Base-by-base conservation (phyloP, 176 grass and related monocot genomes). In the Aechmea fasciata region DNA sequence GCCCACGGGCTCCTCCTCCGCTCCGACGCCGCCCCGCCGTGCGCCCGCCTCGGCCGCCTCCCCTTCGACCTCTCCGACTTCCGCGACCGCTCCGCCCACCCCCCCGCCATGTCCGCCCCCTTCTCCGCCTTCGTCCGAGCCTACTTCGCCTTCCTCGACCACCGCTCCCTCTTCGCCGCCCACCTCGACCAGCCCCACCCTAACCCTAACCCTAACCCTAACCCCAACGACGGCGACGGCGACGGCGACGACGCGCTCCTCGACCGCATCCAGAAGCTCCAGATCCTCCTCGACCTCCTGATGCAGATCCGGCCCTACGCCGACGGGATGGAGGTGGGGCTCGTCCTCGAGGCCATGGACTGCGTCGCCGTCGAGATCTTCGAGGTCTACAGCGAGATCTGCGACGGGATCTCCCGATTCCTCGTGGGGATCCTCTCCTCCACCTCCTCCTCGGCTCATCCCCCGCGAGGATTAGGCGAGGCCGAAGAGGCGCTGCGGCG, bases 1-100 rank as follows among this genome's bases (percentile, higher is more conserved):
- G 85, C 84, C 65, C 94, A 93, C 55, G 89, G 94, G 26, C 79
- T 99, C 57, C 79, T 93, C 52, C 85, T 93, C 28, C 79, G 88
- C 11, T 86, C 83, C 13, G 81, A 91, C 78, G 69, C 67, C 19
- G 70, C 71, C 47, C 82, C 84, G 0, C 68, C 52, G 17, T 20
- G 71, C 1, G 51, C 28, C 62, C 71, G 70, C 67, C 78, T 91
- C 3, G 89, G 87, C 11, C 86, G 89, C 61, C 82, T 99, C 48
- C 89, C 89, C 0, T 99, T 99, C 69, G 94, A 99, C 70, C 87
- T 93, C 77, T 88, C 87, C 17, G 94, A 99, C 41, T 93, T 99
- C 75, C 77, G 41, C 15, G 94, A 90, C 66, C 79, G 82, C 69
- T 90, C 89, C 3, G 75, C 88, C 4, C 3, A 41, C 33, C 52